Conservation (phyloP, 768 basidiomycete species). For the Thelephora ganbajun region DNA sequence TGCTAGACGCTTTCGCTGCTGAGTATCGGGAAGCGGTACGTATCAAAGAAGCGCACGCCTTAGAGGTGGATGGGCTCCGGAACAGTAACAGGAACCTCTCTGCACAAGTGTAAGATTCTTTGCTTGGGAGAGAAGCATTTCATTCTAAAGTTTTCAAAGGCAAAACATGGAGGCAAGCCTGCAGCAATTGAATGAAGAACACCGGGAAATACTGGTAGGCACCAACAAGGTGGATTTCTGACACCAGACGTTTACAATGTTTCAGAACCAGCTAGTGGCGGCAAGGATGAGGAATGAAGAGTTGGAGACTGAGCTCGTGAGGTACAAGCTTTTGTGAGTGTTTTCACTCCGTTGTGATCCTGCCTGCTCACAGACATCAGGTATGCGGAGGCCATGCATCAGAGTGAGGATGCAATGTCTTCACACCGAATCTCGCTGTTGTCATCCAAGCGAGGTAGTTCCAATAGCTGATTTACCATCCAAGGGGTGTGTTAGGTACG, state of each 20-base stretch:
- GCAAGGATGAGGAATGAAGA: constrained; percentile 83
- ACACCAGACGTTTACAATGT: background rate
- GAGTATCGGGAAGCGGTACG: constrained; percentile 79
- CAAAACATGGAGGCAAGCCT: constrained; percentile 69
- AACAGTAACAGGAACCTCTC: constrained; percentile 66
- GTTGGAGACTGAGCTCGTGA: constrained; percentile 84
- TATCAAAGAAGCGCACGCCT: constrained; percentile 67
- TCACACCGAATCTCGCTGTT: constrained; percentile 23
- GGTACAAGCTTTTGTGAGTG: constrained; percentile 81
- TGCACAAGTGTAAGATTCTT: constrained; percentile 56
- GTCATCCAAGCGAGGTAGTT: constrained; percentile 16
- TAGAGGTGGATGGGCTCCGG: constrained; percentile 72
- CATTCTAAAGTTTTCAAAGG: constrained; percentile 24
- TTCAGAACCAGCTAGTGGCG: constrained; percentile 85
- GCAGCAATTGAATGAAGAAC: constrained; percentile 70
- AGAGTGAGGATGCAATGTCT: constrained; percentile 35
- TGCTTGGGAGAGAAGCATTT: background rate
- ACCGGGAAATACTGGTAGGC: constrained; percentile 57
- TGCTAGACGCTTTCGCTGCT: constrained; percentile 80
- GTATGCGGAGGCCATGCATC: constrained; percentile 41
- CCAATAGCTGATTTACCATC: constrained; percentile 3
- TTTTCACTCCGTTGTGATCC: background rate
- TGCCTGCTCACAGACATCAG: constrained; percentile 13
- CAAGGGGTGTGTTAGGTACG: background rate
- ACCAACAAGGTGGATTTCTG: background rate